Evolutionary conservation across 2,329 filamentous ascomycete species (phyloP), one percentile per base, ranked within the genome.

Genomic region (Ophiostoma sp.): DNA sequence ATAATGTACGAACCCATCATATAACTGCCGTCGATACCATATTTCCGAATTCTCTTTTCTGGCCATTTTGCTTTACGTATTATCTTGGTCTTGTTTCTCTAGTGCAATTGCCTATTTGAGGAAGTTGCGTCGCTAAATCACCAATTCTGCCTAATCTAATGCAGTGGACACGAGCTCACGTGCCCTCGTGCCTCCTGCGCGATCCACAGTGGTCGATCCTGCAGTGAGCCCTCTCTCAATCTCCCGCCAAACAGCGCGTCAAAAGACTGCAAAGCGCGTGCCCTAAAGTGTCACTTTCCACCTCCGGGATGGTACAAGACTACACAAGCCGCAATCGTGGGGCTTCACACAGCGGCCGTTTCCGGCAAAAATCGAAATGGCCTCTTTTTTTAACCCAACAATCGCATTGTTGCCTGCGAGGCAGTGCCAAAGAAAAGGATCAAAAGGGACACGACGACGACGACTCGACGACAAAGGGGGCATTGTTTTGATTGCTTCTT

Each of bases 391-490:
- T n/a, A n/a, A 25, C 22, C 2, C 33, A 39, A 42, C 61, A 17
- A n/a, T 25, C 36, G 12, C 61, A 66, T 45, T 45, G 61, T 45
- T 66, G 61, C 61, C 61, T 66, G 61, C 36, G 22, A 66, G 59
- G 61, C 61, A 66, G 61, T 45, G 61, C 61, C 33, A 11, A 39
- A 42, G 8, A 8, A 64, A 42, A 64, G 36, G 36, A 39, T 25
- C 25, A 55, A 25, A 25, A n/a, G 33, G 19, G 28, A 19, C 25
- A 59, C 55, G n/a, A 33, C 55, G n/a, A 22, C 61, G 33, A 64
- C 33, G 61, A 64, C 36, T 64, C n/a, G 61, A 28, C 22, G 33
- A 66, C 36, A 66, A 66, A 45, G n/a, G 12, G 15, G 36, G 19
- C 3, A 2, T 48, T 15, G 42, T 48, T 48, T 19, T 2, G 12